Evolutionary conservation across 1,139 yeast genomes (phyloP), one percentile per base, ranked within the genome.

Genomic region (Yamadazyma sp.): DNA sequence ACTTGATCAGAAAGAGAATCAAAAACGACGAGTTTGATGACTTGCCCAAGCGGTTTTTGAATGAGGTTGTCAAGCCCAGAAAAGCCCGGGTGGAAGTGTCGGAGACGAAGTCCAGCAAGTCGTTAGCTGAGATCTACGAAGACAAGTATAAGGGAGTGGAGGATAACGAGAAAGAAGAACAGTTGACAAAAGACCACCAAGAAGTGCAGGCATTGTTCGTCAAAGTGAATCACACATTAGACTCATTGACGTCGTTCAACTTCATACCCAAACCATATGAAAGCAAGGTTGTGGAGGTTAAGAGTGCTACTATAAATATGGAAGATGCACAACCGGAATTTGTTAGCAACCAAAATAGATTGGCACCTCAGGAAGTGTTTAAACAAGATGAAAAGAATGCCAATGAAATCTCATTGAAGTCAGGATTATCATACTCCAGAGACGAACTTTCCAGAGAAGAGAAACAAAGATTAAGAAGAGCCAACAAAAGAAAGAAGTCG

Each of bases 361-460:
- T 92, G 52, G 98, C 98, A 2, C 98, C 98, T 29, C 98, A 92
- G 64, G 98, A 92, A 64, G 73, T 92, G n/a, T 92, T 84, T 63
- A 78, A 73, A 54, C 74, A 73, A 20, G 71, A 67, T 43, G 73
- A 64, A 40, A 76, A 72, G 35, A 70, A 73, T 26, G 57, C 59
- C 33, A 50, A 62, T 6, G 95, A 88, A 57, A 85, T 88, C 17
- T 72, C 79, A 42, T 76, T 89, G 49, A 82, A 81, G 50, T 82
- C 89, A 36, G 97, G 96, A 52, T 75, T 86, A 50, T 83, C 90
- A 2, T 80, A 86, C 64, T 76, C 96, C 13, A 85, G 86, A 63
- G 84, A 80, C 37, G 98, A 92, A 62, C 72, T 92, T 64, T 73
- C 84, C 12, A 76, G 90, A 45, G 95, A 87, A 39, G 97, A 92